Base-by-base conservation (phyloP, 352 stramenopile genomes). In the Blastocystis sp. region DNA sequence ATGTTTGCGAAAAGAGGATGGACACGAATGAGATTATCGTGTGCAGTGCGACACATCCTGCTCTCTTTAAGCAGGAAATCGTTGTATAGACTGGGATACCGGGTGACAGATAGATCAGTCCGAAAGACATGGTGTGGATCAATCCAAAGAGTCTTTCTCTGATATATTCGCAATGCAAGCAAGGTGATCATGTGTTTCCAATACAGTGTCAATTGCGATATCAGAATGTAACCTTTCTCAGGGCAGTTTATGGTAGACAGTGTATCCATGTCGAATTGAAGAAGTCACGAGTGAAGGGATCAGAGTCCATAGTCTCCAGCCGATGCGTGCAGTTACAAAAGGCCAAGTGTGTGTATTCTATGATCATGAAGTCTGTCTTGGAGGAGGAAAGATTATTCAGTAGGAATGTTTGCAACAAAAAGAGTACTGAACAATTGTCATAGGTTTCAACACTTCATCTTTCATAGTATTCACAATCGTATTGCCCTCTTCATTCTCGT, bases 111-210 rank as follows among this genome's bases (percentile, higher is more conserved):
- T 91, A 90, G 94, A 95, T 78, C 78, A 37, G 82, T 75, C 85
- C 16, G 90, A 94, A 47, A 92, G 95, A 68, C 91, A 92, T 0
- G 92, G n/a, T 98, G 13, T 93, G 96, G 26, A 92, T 98, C 20
- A 96, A 94, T 20, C 92, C 94, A 47, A 94, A 94, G 34, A 98
- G 95, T 11, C 92, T 95, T 70, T 94, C 98, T 91, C 94, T 95
- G 0, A 92, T 95, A 7, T 92, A 98, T 20, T 98, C 97, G 90
- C 93, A 92, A 0, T 82, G 75, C n/a, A 37, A 4, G 2, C 16
- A 11, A 39, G 59, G 92, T 2, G 92, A 64, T 0, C 92, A 92
- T 4, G 66, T 56, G 0, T 91, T 95, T 90, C 92, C 92, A 34
- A 95, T 94, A 70, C 92, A 92, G 26, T 96, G 95, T 64, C 92